Evolutionary conservation across 345 rosid genomes (phyloP).

Genomic region (Gossypium turneri): DNA sequence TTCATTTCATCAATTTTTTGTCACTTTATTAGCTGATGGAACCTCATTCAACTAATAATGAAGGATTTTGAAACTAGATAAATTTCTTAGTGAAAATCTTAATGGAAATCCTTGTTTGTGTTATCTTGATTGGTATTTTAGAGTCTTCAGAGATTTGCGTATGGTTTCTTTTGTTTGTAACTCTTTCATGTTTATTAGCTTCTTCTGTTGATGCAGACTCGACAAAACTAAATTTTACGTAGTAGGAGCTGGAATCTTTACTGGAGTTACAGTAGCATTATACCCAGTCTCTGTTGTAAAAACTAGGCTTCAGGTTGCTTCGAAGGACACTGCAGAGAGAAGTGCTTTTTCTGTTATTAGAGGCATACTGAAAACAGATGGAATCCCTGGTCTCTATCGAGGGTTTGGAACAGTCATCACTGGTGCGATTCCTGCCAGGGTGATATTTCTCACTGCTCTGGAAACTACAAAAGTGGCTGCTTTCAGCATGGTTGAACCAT

Average conservation of each 20-base stretch:
- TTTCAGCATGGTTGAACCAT: constrained; percentile 63
- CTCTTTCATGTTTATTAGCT: constrained; percentile 17
- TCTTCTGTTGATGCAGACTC: constrained; percentile 55
- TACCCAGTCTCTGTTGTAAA: constrained; percentile 90
- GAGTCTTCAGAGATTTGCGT: neutral
- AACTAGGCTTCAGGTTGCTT: constrained; percentile 93
- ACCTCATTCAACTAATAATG: neutral
- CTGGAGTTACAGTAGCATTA: constrained; percentile 84
- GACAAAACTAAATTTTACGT: constrained; percentile 87
- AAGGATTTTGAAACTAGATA: neutral
- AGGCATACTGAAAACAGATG: constrained; percentile 74
- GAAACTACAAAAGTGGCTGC: constrained; percentile 85
- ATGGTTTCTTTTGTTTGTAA: neutral
- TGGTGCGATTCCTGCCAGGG: constrained; percentile 88
- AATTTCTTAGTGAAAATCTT: neutral
- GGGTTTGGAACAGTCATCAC: constrained; percentile 97
- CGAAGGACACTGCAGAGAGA: constrained; percentile 71
- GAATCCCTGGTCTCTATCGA: constrained; percentile 87
- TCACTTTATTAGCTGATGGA: neutral
- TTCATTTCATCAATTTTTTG: neutral
- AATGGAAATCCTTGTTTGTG: neutral
- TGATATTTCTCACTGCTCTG: constrained; percentile 77
- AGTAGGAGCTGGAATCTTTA: constrained; percentile 92
- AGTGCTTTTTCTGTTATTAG: constrained; percentile 68
- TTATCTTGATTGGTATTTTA: constrained; percentile 10